phyloP scores from a whole-genome alignment of 2,329 filamentous ascomycete genomes.

The Trichoderma atroviride region DNA sequence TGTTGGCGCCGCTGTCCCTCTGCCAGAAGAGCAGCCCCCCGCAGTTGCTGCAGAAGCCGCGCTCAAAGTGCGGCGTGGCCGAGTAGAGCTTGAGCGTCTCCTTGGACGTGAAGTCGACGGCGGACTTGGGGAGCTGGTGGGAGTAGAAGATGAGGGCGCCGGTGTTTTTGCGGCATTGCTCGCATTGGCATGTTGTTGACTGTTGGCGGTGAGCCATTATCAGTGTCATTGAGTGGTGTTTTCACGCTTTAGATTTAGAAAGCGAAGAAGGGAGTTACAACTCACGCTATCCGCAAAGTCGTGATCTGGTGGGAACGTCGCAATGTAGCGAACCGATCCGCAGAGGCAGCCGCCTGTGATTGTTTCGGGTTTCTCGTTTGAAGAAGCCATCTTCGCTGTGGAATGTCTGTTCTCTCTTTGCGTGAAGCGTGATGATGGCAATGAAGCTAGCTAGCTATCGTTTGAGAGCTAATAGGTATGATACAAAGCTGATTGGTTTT shows the following conservation, averaged over 20 bases:
- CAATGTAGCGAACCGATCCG: constrained; percentile 50
- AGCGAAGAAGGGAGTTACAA: neutral
- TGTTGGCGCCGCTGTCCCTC: constrained; percentile 34
- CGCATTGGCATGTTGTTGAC: constrained; percentile 57
- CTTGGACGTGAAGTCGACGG: constrained; percentile 41
- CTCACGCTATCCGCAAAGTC: constrained; percentile 46
- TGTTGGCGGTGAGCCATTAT: constrained; percentile 29
- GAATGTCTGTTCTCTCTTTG: neutral
- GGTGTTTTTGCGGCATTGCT: constrained; percentile 56
- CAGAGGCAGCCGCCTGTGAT: constrained; percentile 58
- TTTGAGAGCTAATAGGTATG: neutral
- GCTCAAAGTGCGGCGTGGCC: constrained; percentile 44
- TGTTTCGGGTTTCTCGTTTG: constrained; percentile 37
- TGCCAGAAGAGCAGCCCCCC: constrained; percentile 55
- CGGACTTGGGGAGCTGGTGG: constrained; percentile 42
- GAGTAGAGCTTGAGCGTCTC: constrained; percentile 45
- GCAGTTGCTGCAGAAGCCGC: constrained; percentile 54
- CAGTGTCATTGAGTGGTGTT: too few species aligned
- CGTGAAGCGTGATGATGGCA: neutral
- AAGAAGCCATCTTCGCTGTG: constrained; percentile 29
- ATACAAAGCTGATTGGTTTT: too few species aligned
- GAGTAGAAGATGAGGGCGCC: constrained; percentile 50
- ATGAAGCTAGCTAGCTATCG: neutral
- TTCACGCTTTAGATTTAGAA: neutral
- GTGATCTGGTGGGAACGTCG: constrained; percentile 50